A percentile compares a stretch with the other conserved stretches of the same genome.
phyloP scores from a whole-genome alignment of 2,329 filamentous ascomycete genomes.

The Tolypocladium paradoxum region DNA sequence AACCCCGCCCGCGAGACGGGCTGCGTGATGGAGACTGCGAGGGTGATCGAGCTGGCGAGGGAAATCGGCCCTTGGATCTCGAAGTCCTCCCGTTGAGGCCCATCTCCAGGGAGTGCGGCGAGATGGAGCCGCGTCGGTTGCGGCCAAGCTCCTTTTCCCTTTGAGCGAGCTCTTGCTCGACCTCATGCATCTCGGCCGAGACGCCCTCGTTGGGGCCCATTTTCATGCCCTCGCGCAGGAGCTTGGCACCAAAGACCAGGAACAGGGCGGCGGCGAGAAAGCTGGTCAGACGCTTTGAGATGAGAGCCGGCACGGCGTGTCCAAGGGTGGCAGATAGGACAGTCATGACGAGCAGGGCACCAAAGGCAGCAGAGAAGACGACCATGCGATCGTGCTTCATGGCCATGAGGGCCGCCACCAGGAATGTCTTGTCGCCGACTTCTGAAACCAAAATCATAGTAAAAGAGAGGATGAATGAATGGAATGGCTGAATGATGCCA shows the following conservation, averaged over 20 bases:
- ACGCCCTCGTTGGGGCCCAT: conserved; percentile 90
- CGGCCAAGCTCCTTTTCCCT: conserved; percentile 71
- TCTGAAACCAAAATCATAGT: conserved; percentile 98
- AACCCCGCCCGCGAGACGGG: conserved; percentile 33
- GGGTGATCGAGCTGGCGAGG: conserved; percentile 69
- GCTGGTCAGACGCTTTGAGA: conserved; percentile 84
- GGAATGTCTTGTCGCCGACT: conserved; percentile 96
- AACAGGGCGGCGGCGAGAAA: conserved; percentile 79
- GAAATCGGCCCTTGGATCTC: conserved; percentile 63
- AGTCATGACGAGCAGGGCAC: conserved; percentile 87
- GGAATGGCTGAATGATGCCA: conserved; percentile 65
- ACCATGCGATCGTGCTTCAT: conserved; percentile 94
- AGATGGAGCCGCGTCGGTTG: conserved; percentile 52
- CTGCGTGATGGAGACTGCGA: conserved; percentile 63
- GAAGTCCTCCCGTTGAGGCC: conserved; percentile 61
- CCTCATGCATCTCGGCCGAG: conserved; percentile 94
- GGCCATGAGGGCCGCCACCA: conserved; percentile 94
- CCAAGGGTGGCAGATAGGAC: conserved; percentile 85
- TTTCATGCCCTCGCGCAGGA: conserved; percentile 74
- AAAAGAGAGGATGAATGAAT: conserved; percentile 85
- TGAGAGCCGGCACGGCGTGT: conserved; percentile 79
- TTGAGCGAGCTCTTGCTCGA: conserved; percentile 86
- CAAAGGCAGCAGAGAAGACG: conserved; percentile 91
- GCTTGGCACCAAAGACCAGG: conserved; percentile 75
- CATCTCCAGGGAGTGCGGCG: conserved; percentile 70